Evolutionary conservation across 163 green algal genomes (phyloP).

Genomic region (Chlamydomonas reinhardtii): DNA sequence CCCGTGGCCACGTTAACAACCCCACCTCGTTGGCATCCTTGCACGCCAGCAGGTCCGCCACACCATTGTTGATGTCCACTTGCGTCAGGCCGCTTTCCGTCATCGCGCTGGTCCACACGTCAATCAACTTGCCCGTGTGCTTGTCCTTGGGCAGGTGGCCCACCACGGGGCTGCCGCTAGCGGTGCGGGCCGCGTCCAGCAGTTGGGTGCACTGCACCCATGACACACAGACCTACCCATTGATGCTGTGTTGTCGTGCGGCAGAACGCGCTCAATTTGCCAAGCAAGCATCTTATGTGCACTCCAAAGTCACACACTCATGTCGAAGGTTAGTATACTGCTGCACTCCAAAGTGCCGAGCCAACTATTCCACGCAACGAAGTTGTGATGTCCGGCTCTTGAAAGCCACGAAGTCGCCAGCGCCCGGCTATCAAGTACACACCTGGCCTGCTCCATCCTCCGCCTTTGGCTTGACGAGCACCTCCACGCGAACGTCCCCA

Average conservation of each 20-base stretch:
- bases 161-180: constrained; percentile 48
- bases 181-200: constrained; percentile 32
- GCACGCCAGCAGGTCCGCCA: constrained; percentile 80
- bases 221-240: too few species aligned
- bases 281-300: too few species aligned
- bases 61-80: constrained; percentile 69
- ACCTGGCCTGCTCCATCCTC: constrained; percentile 85
- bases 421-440: not conserved
- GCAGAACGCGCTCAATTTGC: too few species aligned
- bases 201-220: constrained; percentile 39
- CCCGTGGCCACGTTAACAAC: too few species aligned
- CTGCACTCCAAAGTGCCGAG: too few species aligned
- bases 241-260: too few species aligned
- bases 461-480: constrained; percentile 84
- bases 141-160: constrained; percentile 84
- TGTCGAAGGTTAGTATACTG: too few species aligned
- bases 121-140: constrained; percentile 77
- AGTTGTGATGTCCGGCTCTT: too few species aligned
- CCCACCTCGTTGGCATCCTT: constrained; percentile 79
- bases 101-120: constrained; percentile 71
- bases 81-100: constrained; percentile 56
- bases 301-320: too few species aligned
- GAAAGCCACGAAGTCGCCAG: too few species aligned
- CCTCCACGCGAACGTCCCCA: constrained; percentile 64
- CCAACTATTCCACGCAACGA: too few species aligned